Base-by-base conservation (phyloP, 176 grass and related monocot genomes). In the Dendrocalamus sinicus region DNA sequence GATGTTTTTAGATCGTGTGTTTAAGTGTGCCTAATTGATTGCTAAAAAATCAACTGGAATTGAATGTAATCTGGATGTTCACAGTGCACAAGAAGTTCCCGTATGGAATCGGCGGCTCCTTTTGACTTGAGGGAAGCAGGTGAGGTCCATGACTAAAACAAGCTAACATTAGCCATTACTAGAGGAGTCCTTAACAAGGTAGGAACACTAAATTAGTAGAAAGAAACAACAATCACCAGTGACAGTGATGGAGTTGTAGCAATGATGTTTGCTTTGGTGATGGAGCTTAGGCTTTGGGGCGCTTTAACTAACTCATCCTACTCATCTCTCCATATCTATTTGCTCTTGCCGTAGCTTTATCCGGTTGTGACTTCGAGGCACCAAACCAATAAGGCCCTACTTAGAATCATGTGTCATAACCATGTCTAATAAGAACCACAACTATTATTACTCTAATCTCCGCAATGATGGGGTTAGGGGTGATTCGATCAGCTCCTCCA, bases 221-320 rank as follows among this genome's bases (percentile, higher is more conserved):
- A 88, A 91, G 44, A 46, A 88, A 81, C 63, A 37, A 28, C 40
- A 90, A 90, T 62, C 84, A 30, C 76, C 40, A 39, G 69, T 46
- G 78, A 54, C 11, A 47, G 83, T 22, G 84, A 70, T 57, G 60
- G 62, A 63, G 84, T 80, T 53, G 81, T 66, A 11, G 89, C 77
- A 91, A 88, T 81, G 81, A 88, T 85, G 76, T 19, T 19, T 45
- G 45, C 76, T 83, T 82, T 83, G 47, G 57, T 22, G 84, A 83
- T 73, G 84, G 73, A 78, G 73, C 72, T 83, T 77, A 63, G 77
- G 44, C 83, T 86, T 71, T 24, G 67, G 68, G 66, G 79, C 75
- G 57, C 67, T 89, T 91, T 81, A 91, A 88, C 81, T 84, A 81
- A 85, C 76, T 61, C 68, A 71, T 87, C 81, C 76, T 51, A 67